phyloP scores from a whole-genome alignment of 257 asterid genomes.

The Solanum piurae region DNA sequence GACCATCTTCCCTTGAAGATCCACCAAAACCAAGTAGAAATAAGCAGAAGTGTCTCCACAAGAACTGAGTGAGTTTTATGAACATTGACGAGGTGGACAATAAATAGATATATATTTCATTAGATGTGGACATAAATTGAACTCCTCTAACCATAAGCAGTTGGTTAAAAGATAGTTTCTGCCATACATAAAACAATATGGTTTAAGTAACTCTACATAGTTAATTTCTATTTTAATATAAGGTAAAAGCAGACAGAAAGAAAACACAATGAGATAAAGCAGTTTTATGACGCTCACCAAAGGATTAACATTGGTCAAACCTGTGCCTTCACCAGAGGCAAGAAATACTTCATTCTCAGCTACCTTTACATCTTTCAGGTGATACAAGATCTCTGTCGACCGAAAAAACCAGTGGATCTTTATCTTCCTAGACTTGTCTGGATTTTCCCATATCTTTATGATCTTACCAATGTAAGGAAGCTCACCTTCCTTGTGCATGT shows the following conservation, averaged over 20 bases:
- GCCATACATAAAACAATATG: not conserved
- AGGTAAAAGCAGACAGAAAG: not conserved
- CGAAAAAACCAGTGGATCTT: constrained; percentile 86
- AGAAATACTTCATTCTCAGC: constrained; percentile 59
- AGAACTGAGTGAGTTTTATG: not conserved
- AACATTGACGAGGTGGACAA: not conserved
- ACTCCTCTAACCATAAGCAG: not conserved
- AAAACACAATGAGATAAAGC: not conserved
- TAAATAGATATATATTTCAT: not conserved
- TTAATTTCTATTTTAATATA: not conserved
- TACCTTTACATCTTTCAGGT: constrained; percentile 26
- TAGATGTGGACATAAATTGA: not conserved
- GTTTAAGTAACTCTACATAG: not conserved
- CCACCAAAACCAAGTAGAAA: not conserved
- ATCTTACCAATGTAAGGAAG: constrained; percentile 65
- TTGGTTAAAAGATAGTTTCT: not conserved
- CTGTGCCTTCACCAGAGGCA: constrained; percentile 72
- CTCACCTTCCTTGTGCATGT: constrained; percentile 38
- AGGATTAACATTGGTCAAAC: constrained; percentile 48
- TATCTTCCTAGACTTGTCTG: constrained; percentile 30
- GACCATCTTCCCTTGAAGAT: not conserved
- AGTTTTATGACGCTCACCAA: constrained; percentile 29
- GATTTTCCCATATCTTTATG: constrained; percentile 57
- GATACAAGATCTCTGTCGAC: constrained; percentile 47
- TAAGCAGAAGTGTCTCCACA: not conserved